A percentile compares a stretch with the other conserved stretches of the same genome.
These are phyloP conservation scores for Pseudogymnoascus sp. DNA, from an alignment of 2,329 filamentous ascomycete species.

Conservation along the genomic window DNA sequence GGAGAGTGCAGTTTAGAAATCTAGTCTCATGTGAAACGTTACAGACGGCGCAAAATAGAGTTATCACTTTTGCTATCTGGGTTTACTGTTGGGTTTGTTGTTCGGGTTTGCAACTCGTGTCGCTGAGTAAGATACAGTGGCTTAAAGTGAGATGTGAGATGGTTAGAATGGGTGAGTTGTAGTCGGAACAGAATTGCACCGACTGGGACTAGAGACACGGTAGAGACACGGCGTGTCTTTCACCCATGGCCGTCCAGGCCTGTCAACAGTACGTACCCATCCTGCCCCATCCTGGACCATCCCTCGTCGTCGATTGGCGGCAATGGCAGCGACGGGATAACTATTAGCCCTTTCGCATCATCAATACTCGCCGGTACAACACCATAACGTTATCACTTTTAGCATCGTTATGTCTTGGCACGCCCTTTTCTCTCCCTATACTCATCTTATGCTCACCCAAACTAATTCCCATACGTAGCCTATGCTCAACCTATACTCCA, in stretches of 20 bases:
- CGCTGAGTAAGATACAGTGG: background rate
- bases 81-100: background rate
- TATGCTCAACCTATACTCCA: background rate
- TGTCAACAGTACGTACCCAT: background rate
- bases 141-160: background rate
- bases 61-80: background rate
- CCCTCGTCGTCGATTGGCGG: background rate
- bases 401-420: background rate
- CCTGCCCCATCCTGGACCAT: background rate
- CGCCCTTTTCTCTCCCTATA: background rate
- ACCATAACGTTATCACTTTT: slow-evolving; percentile 5
- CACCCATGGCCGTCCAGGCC: background rate
- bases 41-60: background rate
- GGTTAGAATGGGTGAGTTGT: background rate
- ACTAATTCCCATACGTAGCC: background rate
- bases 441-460: background rate
- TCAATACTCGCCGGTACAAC: background rate
- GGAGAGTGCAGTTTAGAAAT: background rate
- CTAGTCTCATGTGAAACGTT: background rate
- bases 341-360: background rate
- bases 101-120: background rate
- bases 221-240: background rate
- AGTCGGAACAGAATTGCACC: slow-evolving; percentile 3
- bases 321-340: background rate
- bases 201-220: background rate